Conservation (phyloP, 768 basidiomycete genomes). For the Boletus rufocinnamomeus region DNA sequence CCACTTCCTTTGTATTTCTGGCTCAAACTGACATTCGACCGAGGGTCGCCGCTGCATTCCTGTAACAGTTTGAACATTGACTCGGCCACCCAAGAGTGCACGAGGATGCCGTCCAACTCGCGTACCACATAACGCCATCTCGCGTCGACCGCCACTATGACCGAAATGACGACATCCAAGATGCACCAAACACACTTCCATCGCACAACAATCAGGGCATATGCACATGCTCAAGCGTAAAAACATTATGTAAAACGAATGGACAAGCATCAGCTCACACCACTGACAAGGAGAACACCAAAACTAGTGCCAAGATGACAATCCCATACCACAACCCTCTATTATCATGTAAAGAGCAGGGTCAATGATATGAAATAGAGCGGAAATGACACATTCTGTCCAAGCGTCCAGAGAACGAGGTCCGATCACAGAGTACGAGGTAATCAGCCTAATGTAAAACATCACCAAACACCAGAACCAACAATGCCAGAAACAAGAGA, state of each 20-base stretch:
- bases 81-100: not conserved
- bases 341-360: not conserved
- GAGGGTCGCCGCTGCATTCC: not conserved
- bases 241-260: conserved; percentile 4
- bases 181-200: not conserved
- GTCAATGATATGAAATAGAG: conserved; percentile 7
- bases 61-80: not conserved
- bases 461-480: conserved; percentile 13
- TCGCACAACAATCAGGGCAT: not conserved
- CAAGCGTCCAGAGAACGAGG: conserved; percentile 23
- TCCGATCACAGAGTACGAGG: conserved; percentile 20
- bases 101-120: not conserved
- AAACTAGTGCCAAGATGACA: not conserved
- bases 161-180: not conserved
- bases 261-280: conserved; percentile 2
- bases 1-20: too few species aligned
- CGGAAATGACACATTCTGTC: conserved; percentile 14
- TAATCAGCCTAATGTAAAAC: conserved; percentile 17
- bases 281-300: not conserved
- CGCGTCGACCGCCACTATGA: not conserved
- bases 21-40: too few species aligned
- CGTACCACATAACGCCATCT: not conserved
- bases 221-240: not conserved
- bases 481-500: conserved; percentile 9
- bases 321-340: conserved; percentile 1